Conservation (phyloP, 139 green algal genomes). For the Closterium sp. region DNA sequence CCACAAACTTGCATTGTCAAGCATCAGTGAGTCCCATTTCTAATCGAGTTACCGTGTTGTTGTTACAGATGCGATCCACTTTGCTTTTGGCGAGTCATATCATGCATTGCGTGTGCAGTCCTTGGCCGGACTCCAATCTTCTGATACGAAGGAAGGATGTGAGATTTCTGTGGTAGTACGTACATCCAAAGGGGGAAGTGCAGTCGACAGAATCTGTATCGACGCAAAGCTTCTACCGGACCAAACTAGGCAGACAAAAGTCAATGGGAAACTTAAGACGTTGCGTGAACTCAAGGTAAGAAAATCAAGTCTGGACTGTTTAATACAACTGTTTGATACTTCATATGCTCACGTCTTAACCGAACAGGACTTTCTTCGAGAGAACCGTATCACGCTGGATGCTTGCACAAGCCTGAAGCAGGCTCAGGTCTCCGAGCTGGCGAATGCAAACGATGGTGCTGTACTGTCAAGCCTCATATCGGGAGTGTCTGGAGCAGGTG, state of each 20-base stretch:
- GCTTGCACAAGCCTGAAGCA: conserved; percentile 15
- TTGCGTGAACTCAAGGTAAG: conserved; percentile 17
- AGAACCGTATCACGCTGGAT: conserved; percentile 7
- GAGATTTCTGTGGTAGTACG: background rate
- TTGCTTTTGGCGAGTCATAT: background rate
- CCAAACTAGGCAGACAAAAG: conserved; percentile 1
- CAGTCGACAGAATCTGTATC: background rate
- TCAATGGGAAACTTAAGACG: conserved; percentile 19
- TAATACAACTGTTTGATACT: background rate
- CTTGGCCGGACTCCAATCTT: conserved; percentile 7
- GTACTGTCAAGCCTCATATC: conserved; percentile 5
- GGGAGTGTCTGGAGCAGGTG: conserved; percentile 9
- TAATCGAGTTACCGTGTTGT: background rate
- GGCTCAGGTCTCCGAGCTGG: conserved; percentile 5
- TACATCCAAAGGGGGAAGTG: conserved; percentile 3
- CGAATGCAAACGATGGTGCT: conserved; percentile 1
- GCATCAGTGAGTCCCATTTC: background rate
- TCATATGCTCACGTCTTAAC: background rate
- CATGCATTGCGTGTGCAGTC: conserved; percentile 6
- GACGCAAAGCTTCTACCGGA: conserved; percentile 9
- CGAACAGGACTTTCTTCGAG: conserved; percentile 22
- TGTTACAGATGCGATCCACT: conserved; percentile 21
- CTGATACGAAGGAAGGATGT: conserved; percentile 19
- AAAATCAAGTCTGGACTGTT: background rate
- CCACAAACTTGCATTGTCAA: background rate